Evolutionary conservation across 2,329 filamentous ascomycete species (phyloP).

Genomic region (Dactylellina haptotyla): DNA sequence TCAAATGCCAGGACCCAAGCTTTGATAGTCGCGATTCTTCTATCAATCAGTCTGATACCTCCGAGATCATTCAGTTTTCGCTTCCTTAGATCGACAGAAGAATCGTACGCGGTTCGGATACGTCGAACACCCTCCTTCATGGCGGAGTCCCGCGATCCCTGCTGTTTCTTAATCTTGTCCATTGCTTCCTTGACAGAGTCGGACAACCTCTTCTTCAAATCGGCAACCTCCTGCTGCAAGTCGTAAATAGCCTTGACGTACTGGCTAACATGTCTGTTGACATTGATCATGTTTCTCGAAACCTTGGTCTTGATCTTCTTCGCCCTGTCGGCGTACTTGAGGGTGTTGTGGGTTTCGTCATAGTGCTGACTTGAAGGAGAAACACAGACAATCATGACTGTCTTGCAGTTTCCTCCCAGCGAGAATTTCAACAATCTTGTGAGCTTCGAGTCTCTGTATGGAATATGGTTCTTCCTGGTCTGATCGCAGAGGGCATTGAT

Average conservation of each 20-base stretch:
- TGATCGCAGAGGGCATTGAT: conserved; percentile 98
- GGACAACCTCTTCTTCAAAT: conserved; percentile 91
- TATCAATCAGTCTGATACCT: conserved; percentile 81
- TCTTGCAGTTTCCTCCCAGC: conserved; percentile 96
- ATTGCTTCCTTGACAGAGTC: conserved; percentile 84
- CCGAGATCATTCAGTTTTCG: conserved; percentile 83
- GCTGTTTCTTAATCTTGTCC: conserved; percentile 88
- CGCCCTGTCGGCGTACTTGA: conserved; percentile 94
- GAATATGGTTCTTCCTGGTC: conserved; percentile 89
- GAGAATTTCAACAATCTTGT: conserved; percentile 96
- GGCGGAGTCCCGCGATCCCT: conserved; percentile 80
- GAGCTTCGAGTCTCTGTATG: conserved; percentile 97
- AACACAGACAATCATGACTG: conserved; percentile 99
- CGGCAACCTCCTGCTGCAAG: conserved; percentile 95
- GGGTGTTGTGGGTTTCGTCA: conserved; percentile 96
- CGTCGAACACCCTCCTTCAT: conserved; percentile 81
- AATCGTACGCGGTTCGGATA: conserved; percentile 83
- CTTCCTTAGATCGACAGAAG: conserved; percentile 78
- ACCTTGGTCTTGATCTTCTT: conserved; percentile 99
- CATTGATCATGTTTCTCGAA: conserved; percentile 98
- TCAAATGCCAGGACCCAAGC: conserved; percentile 95
- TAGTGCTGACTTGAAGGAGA: conserved; percentile 96
- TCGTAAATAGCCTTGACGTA: conserved; percentile 99
- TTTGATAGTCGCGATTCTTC: conserved; percentile 84
- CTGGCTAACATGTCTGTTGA: conserved; percentile 98